A percentile compares a stretch with the other conserved stretches of the same genome.
These are phyloP conservation scores for Talaromyces amestolkiae DNA, from an alignment of 2,329 filamentous ascomycete genomes.

Conservation along the genomic window DNA sequence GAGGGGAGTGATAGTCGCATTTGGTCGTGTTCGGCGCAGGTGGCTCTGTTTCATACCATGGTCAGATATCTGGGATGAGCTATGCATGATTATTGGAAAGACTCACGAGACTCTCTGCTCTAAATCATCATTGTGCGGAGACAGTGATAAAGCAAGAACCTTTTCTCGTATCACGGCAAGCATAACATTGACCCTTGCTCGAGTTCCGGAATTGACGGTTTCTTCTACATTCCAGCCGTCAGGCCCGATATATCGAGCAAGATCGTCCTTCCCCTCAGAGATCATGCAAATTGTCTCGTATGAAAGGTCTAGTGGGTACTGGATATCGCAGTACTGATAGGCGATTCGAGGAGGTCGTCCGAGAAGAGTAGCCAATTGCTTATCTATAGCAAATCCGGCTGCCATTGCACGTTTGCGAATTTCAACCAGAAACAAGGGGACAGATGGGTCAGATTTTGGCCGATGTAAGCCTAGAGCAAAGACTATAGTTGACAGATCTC, in stretches of 20 bases:
- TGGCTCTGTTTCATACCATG: not conserved
- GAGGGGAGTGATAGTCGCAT: slow-evolving; percentile 7
- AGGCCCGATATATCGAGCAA: slow-evolving; percentile 18
- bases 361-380: slow-evolving; percentile 47
- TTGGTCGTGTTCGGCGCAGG: slow-evolving; percentile 13
- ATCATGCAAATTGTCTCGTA: slow-evolving; percentile 23
- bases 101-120: slow-evolving; percentile 16
- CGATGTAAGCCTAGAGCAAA: slow-evolving; percentile 48
- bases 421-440: slow-evolving; percentile 37
- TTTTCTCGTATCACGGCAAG: slow-evolving; percentile 14
- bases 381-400: slow-evolving; percentile 44
- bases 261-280: slow-evolving; percentile 16
- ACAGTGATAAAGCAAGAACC: slow-evolving; percentile 16
- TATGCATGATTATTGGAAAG: not conserved
- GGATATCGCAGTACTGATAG: slow-evolving; percentile 35
- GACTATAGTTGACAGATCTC: slow-evolving; percentile 44
- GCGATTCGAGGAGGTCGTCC: slow-evolving; percentile 47
- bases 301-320: slow-evolving; percentile 24
- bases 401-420: slow-evolving; percentile 40
- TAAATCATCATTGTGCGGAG: slow-evolving; percentile 15
- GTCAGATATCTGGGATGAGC: not conserved
- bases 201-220: slow-evolving; percentile 11
- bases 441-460: slow-evolving; percentile 21
- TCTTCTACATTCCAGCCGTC: slow-evolving; percentile 27
- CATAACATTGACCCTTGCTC: slow-evolving; percentile 18